phyloP scores from a whole-genome alignment of 176 grass and related monocot genomes.

The Elymus sibiricus region DNA sequence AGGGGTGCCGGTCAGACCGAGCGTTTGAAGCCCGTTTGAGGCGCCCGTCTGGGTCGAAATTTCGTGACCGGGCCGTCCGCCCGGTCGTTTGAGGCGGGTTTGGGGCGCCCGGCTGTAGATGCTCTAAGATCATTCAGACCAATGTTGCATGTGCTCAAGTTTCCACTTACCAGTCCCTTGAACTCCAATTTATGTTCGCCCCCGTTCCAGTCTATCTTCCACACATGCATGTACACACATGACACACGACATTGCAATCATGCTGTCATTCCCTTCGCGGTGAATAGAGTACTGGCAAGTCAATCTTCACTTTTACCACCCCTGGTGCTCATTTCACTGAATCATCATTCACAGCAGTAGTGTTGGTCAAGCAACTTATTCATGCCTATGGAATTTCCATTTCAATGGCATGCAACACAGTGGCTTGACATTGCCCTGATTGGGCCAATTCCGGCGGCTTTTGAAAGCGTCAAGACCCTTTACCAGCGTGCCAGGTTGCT shows the following conservation, averaged over 20 bases:
- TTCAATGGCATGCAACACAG: conserved; percentile 18
- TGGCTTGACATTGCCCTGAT: neutral
- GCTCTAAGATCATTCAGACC: too few species aligned
- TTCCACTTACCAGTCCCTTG: neutral
- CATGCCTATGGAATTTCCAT: neutral
- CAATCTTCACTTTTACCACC: neutral
- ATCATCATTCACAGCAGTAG: neutral
- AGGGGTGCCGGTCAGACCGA: too few species aligned
- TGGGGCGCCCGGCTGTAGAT: too few species aligned
- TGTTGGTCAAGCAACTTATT: neutral
- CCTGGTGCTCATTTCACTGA: neutral
- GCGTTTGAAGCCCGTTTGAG: too few species aligned
- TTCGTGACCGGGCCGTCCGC: too few species aligned
- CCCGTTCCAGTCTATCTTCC: too few species aligned
- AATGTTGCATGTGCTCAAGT: neutral
- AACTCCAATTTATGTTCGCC: neutral
- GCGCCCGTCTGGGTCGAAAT: too few species aligned
- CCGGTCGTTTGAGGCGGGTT: too few species aligned
- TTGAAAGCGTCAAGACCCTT: conserved; percentile 35
- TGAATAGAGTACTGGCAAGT: neutral
- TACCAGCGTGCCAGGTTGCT: conserved; percentile 31
- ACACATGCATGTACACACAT: neutral
- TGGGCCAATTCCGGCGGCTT: conserved; percentile 7
- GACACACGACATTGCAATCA: too few species aligned
- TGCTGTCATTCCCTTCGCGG: too few species aligned